Percentiles rank a stretch among this genome's conserved stretches.
phyloP scores from a whole-genome alignment of 345 rosid genomes.

The Syzygium grande region DNA sequence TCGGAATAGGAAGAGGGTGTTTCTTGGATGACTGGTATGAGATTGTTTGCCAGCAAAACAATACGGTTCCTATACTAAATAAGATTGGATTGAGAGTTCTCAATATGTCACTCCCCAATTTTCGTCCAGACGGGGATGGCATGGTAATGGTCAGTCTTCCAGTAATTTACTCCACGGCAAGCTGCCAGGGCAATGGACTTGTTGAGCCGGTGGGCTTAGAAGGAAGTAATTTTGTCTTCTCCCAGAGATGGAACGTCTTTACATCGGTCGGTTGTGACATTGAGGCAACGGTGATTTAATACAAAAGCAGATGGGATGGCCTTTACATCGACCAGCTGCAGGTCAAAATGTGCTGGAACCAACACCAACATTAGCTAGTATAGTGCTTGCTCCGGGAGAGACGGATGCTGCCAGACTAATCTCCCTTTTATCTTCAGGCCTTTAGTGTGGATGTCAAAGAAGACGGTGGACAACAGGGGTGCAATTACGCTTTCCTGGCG shows the following conservation, averaged over 20 bases:
- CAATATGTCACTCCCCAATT: background rate
- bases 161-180: background rate
- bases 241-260: background rate
- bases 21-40: fast-evolving
- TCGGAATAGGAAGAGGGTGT: fast-evolving
- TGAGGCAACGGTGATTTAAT: fast-evolving
- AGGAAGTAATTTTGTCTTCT: background rate
- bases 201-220: fast-evolving
- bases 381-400: background rate
- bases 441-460: background rate
- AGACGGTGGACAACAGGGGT: background rate
- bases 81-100: fast-evolving
- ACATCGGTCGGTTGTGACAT: background rate
- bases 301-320: fast-evolving
- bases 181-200: background rate
- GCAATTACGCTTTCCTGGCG: background rate
- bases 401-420: background rate
- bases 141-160: background rate
- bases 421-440: fast-evolving
- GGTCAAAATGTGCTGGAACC: background rate
- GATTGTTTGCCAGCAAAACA: background rate
- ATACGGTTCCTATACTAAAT: fast-evolving
- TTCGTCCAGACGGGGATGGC: fast-evolving
- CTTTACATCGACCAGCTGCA: fast-evolving
- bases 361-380: fast-evolving